A percentile compares a stretch with the other conserved stretches of the same genome.
phyloP scores from a whole-genome alignment of 2,329 filamentous ascomycete genomes.

The Beauveria rudraprayagi region DNA sequence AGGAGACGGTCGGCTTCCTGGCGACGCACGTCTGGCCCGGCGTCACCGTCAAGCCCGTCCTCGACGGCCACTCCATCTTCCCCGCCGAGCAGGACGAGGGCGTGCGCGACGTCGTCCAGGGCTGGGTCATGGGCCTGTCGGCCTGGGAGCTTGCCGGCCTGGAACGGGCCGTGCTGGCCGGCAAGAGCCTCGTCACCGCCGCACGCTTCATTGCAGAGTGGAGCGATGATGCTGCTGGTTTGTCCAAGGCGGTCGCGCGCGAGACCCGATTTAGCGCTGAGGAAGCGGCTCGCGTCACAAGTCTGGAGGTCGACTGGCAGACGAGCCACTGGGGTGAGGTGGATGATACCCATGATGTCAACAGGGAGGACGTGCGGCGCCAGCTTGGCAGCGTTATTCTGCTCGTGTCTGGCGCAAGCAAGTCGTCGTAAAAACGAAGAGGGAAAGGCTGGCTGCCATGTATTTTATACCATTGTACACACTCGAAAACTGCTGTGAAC shows the following conservation, averaged over 20 bases:
- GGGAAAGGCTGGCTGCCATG: not conserved
- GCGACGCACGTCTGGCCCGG: slow-evolving; percentile 75
- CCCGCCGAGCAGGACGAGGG: slow-evolving; percentile 64
- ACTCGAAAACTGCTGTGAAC: not conserved
- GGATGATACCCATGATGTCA: slow-evolving; percentile 95
- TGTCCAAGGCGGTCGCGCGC: slow-evolving; percentile 26
- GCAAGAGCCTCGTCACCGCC: slow-evolving; percentile 77
- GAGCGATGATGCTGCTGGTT: slow-evolving; percentile 62
- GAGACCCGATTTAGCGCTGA: slow-evolving; percentile 59
- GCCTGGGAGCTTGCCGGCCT: slow-evolving; percentile 79
- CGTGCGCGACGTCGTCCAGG: slow-evolving; percentile 68
- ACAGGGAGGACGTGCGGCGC: slow-evolving; percentile 78
- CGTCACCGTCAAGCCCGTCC: slow-evolving; percentile 66
- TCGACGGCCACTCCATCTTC: slow-evolving; percentile 70
- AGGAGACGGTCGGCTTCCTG: slow-evolving; percentile 64
- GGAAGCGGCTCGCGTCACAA: slow-evolving; percentile 70
- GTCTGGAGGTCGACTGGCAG: slow-evolving; percentile 84
- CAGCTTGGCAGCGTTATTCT: slow-evolving; percentile 84
- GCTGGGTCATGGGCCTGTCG: slow-evolving; percentile 66
- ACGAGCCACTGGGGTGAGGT: slow-evolving; percentile 90
- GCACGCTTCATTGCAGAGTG: slow-evolving; percentile 76
- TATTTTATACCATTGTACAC: slow-evolving; percentile 7
- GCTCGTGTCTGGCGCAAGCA: slow-evolving; percentile 58
- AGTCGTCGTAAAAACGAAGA: slow-evolving; percentile 6
- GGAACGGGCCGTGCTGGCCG: slow-evolving; percentile 74